Evolutionary conservation across 2,329 filamentous ascomycete genomes (phyloP).

Genomic region (Cephalotrichum gorgonifer): DNA sequence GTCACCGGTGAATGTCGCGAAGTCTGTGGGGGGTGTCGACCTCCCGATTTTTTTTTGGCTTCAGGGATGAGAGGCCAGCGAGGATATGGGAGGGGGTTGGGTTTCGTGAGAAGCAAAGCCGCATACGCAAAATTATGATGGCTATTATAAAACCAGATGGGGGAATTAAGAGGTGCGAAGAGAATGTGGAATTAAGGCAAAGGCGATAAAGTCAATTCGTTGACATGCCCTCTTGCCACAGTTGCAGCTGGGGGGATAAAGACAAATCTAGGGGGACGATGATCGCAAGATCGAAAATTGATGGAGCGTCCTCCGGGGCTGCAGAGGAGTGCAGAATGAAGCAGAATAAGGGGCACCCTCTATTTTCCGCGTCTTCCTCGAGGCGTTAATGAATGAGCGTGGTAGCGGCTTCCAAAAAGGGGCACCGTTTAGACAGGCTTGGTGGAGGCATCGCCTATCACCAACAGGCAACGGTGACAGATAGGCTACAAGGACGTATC

Average conservation of each 20-base stretch:
- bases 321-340: neutral
- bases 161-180: neutral
- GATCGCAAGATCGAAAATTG: conserved; percentile 4
- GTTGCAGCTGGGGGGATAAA: neutral
- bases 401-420: neutral
- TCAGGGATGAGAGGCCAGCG: too few relatives aligned
- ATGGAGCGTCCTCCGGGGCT: neutral
- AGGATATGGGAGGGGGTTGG: neutral
- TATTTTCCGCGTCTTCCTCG: neutral
- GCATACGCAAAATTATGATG: neutral
- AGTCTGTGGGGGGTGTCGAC: neutral
- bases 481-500: too few relatives aligned
- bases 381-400: neutral
- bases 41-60: conserved; percentile 3
- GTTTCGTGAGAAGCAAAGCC: neutral
- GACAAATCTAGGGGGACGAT: neutral
- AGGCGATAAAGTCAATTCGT: neutral
- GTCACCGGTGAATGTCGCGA: neutral
- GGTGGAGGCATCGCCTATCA: neutral
- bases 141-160: neutral
- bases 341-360: neutral
- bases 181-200: neutral
- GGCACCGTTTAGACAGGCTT: neutral
- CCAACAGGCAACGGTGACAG: too few relatives aligned
- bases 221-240: neutral